Evolutionary conservation across 768 basidiomycete genomes (phyloP), one percentile per base, ranked within the genome.

Genomic region (Russula foetens): DNA sequence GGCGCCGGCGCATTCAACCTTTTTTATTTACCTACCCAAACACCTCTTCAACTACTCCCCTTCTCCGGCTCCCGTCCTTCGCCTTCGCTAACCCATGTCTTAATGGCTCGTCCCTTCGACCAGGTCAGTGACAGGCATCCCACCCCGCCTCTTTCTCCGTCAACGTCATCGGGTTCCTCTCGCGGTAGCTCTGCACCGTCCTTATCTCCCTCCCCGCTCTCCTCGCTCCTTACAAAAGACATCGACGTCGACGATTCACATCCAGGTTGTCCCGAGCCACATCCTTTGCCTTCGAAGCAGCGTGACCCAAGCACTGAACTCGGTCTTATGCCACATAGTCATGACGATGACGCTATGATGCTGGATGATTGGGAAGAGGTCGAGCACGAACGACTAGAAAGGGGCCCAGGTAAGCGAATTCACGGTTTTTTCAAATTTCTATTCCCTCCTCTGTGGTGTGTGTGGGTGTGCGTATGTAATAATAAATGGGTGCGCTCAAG

Each of bases 101-200:
- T 8, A n/a, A 63, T 65, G 57, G 52, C 62, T 17, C 39, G 49
- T 41, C 56, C 29, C n/a, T 44, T 50, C 14, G 46, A 53, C 39
- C 17, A 48, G 17, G n/a, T 45, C 21, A 14, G 26, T 46, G 45
- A 53, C 46, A 28, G 48, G 24, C 57, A 52, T 17, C 38, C 44
- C 28, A 65, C 64, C 23, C 64, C 64, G 19, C 64, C 64, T 11
- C 51, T 65, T 14, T 65, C 64, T 7, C 64, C 64, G 9, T 59
- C 64, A 2, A 47, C 49, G 23, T 65, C 64, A 15, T 56, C 54
- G 31, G 46, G 48, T 46, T 52, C 55, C 14, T 59, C 62, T 52
- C 57, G 26, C 23, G 29, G 45, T n/a, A 59, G 62, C 26, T 59
- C 62, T 49, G 7, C 46, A 15, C 44, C 49, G 4, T 55, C 62